Evolutionary conservation across 768 basidiomycete genomes (phyloP), one percentile per base, ranked within the genome.

Genomic region (Trametes meyenii): DNA sequence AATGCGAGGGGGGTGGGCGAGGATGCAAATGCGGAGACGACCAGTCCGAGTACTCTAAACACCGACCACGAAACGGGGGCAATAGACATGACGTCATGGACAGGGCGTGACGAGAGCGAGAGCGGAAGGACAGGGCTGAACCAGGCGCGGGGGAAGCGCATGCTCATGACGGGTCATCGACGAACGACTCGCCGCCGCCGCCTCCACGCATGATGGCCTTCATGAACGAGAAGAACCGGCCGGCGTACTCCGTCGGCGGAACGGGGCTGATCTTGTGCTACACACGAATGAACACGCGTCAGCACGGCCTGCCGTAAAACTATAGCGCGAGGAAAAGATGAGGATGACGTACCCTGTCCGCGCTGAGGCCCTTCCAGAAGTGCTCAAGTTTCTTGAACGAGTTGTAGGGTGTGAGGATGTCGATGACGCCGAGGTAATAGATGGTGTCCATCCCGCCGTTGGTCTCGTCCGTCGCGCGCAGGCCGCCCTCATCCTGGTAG

Each of bases 231-330:
- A 92, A 88, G 81, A 99, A 98, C 46, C 97, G 85, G 39, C 92
- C 85, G 3, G 86, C 89, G 71, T 99, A 98, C 67, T 96, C 92
- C 7, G 75, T 67, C 0, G 97, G 94, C 2, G 89, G 89, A 2
- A 98, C 93, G 6, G 96, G 93, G 54, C 93, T 96, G 67, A 98
- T 98, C 72, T 92, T 96, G 70, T 95, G 93, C 94, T 97, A 67
- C 11, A 64, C 19, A 65, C 26, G 59, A 23, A n/a, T n/a, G 52
- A 11, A 50, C 35, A 23, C 8, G 13, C 43, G 17, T 63, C 33
- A 67, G 55, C 33, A 50, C 51, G 11, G 52, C 48, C 44, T 13
- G 33, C n/a, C n/a, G n/a, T n/a, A n/a, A n/a, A n/a, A n/a, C n/a
- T n/a, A n/a, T n/a, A 50, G 14, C 26, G 13, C 38, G n/a, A 45